phyloP scores from a whole-genome alignment of 768 basidiomycete genomes.

The Mycena sanguinolenta region DNA sequence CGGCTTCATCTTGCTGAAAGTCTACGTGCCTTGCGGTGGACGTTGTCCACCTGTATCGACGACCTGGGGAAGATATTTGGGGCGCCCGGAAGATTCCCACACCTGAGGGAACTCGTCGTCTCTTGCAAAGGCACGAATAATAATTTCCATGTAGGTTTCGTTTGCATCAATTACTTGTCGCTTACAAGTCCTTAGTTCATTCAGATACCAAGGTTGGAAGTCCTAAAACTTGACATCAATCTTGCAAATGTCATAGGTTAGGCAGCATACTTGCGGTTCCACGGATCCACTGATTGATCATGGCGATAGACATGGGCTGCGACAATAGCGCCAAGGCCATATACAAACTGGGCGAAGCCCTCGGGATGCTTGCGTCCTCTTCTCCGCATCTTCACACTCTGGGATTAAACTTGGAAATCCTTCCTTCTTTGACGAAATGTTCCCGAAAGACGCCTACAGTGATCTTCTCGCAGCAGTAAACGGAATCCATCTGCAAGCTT shows the following conservation, averaged over 20 bases:
- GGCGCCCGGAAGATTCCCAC: slow-evolving; percentile 3
- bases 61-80: slow-evolving; percentile 14
- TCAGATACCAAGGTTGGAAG: background rate
- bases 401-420: background rate
- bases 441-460: background rate
- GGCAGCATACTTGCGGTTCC: background rate
- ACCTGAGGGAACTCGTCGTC: slow-evolving; percentile 14
- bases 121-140: background rate
- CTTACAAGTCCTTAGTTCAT: slow-evolving; percentile 6
- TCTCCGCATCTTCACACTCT: background rate
- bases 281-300: no score
- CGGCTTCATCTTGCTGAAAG: background rate
- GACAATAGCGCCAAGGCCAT: no score
- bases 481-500: background rate
- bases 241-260: background rate
- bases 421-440: background rate
- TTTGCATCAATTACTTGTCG: background rate
- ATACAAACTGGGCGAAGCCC: background rate
- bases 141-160: slow-evolving; percentile 12
- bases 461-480: background rate
- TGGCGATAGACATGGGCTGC: no score
- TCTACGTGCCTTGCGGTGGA: slow-evolving; percentile 19
- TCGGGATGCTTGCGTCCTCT: background rate
- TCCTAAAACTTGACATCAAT: background rate
- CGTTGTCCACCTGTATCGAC: slow-evolving; percentile 9